Percentiles rank a stretch among this genome's conserved stretches.
phyloP scores from a whole-genome alignment of 2,329 filamentous ascomycete genomes.

The Periconia digitata region DNA sequence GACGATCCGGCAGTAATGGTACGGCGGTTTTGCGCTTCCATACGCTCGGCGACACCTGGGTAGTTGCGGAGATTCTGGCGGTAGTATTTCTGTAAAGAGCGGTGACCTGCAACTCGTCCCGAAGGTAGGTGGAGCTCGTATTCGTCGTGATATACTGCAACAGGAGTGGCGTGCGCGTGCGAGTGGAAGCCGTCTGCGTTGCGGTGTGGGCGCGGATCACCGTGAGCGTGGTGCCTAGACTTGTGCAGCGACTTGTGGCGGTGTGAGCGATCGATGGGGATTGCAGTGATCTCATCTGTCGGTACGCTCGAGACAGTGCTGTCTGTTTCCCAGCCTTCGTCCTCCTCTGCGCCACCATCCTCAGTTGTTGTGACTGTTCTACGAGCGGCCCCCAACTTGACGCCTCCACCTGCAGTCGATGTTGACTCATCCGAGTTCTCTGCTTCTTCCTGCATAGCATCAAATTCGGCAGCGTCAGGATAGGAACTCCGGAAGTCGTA shows the following conservation, averaged over 20 bases:
- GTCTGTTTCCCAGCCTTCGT: slow-evolving; percentile 94
- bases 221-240: slow-evolving; percentile 74
- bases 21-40: slow-evolving; percentile 66
- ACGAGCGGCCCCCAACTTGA: slow-evolving; percentile 69
- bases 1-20: slow-evolving; percentile 54
- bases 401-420: slow-evolving; percentile 56
- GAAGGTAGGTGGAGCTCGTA: slow-evolving; percentile 92
- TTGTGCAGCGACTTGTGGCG: slow-evolving; percentile 72
- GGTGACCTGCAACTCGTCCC: slow-evolving; percentile 85
- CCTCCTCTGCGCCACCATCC: slow-evolving; percentile 56
- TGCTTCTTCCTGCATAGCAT: slow-evolving; percentile 50
- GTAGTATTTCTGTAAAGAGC: slow-evolving; percentile 84
- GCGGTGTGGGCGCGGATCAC: slow-evolving; percentile 71
- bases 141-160: slow-evolving; percentile 85
- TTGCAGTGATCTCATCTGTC: slow-evolving; percentile 77
- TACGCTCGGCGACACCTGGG: slow-evolving; percentile 75
- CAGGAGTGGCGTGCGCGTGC: slow-evolving; percentile 71
- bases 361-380: slow-evolving; percentile 46
- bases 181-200: slow-evolving; percentile 79
- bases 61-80: slow-evolving; percentile 89
- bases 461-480: slow-evolving; percentile 71
- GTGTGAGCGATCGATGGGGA: slow-evolving; percentile 73
- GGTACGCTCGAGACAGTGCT: slow-evolving; percentile 83
- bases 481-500: slow-evolving; percentile 98
- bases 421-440: slow-evolving; percentile 49